These are phyloP conservation scores for Pestalotiopsis sp. DNA, from an alignment of 2,329 filamentous ascomycete genomes.

Conservation along the genomic window DNA sequence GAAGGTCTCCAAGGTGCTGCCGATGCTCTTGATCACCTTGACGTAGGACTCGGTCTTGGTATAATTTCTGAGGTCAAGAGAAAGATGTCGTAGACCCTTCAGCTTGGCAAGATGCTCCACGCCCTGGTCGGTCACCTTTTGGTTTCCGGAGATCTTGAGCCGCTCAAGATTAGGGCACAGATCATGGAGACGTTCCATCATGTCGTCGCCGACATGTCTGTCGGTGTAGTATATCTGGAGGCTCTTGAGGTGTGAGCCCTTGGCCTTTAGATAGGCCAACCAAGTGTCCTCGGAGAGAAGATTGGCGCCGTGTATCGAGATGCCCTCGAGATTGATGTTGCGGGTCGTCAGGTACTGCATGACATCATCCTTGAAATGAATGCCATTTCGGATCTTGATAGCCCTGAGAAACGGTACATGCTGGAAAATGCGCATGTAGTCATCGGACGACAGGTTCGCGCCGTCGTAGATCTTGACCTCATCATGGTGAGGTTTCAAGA, in stretches of 20 bases:
- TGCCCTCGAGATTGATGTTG: constrained; percentile 65
- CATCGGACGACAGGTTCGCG: constrained; percentile 69
- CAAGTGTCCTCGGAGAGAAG: constrained; percentile 78
- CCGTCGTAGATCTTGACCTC: constrained; percentile 59
- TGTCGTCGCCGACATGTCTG: constrained; percentile 75
- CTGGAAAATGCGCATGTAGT: constrained; percentile 81
- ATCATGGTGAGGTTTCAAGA: constrained; percentile 54
- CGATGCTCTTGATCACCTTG: constrained; percentile 62
- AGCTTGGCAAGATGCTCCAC: constrained; percentile 67
- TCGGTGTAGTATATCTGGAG: constrained; percentile 86
- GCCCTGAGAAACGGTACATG: constrained; percentile 68
- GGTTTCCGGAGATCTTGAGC: constrained; percentile 82
- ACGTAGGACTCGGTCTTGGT: constrained; percentile 61
- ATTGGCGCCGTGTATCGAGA: constrained; percentile 84
- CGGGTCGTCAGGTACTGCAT: constrained; percentile 80
- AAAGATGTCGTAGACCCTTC: constrained; percentile 70
- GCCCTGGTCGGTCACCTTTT: constrained; percentile 67
- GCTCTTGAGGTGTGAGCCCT: constrained; percentile 65
- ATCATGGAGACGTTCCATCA: constrained; percentile 61
- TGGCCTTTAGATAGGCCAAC: constrained; percentile 66
- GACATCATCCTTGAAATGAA: constrained; percentile 86
- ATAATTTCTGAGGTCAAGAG: constrained; percentile 65
- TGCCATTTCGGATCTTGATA: constrained; percentile 80
- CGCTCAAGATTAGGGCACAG: constrained; percentile 70
- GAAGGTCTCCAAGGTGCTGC: constrained; percentile 70